Evolutionary conservation across 2,329 filamentous ascomycete species (phyloP).

Genomic region (Ophiostoma pallidulum): DNA sequence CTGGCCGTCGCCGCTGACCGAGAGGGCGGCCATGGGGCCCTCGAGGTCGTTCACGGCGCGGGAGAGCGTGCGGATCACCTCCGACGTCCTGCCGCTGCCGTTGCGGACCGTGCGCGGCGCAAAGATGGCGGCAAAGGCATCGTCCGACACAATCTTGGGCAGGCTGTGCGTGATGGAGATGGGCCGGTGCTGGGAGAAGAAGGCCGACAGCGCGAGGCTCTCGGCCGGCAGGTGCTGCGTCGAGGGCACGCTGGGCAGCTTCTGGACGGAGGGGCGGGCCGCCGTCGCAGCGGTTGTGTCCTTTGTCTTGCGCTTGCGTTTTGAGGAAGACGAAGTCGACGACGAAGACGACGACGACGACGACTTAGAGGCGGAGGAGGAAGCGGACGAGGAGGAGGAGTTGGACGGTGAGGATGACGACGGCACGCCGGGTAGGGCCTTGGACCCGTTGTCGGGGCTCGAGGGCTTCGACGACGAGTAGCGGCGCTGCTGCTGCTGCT

Average conservation of each 20-base stretch:
- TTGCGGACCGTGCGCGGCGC: constrained; percentile 38
- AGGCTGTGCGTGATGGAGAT: constrained; percentile 81
- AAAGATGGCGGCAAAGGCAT: constrained; percentile 81
- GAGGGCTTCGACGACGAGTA: constrained; percentile 56
- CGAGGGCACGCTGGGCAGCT: constrained; percentile 64
- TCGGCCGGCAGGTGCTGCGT: constrained; percentile 62
- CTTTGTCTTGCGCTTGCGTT: constrained; percentile 51
- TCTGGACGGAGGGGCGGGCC: constrained; percentile 32
- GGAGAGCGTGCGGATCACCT: constrained; percentile 59
- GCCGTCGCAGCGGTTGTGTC: constrained; percentile 23
- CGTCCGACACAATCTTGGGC: constrained; percentile 59
- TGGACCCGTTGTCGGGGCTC: constrained; percentile 47
- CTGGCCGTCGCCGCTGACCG: constrained; percentile 31
- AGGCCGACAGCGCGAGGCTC: constrained; percentile 73
- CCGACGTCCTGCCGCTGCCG: constrained; percentile 37
- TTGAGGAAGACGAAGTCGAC: constrained; percentile 37
- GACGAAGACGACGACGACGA: constrained; percentile 19
- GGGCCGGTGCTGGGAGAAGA: constrained; percentile 92
- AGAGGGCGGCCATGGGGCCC: constrained; percentile 45
- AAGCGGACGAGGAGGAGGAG: constrained; percentile 1
- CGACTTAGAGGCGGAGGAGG: constrained; percentile 1
- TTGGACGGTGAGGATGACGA: constrained; percentile 32
- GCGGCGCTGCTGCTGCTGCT: constrained; percentile 37
- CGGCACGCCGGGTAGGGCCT: constrained; percentile 41
- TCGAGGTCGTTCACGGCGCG: constrained; percentile 51